Conservation (phyloP, 257 asterid species). For the Forsythia viridissima region DNA sequence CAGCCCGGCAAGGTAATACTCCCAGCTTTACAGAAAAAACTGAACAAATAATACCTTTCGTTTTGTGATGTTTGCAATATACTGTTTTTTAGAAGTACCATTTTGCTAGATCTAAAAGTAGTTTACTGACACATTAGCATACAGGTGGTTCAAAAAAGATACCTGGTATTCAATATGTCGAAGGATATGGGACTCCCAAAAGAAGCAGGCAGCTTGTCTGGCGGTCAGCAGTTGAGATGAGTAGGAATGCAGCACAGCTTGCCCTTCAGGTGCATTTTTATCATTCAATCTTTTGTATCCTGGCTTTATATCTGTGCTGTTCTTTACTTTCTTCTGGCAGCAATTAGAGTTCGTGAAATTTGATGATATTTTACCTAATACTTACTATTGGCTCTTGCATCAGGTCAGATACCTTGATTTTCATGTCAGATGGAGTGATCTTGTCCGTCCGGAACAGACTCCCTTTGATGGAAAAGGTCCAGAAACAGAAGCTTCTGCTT, state of each 20-base stretch:
- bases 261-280: conserved; percentile 69
- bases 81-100: conserved; percentile 4
- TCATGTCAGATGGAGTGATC: conserved; percentile 79
- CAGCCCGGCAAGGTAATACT: conserved; percentile 68
- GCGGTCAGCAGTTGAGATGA: conserved; percentile 84
- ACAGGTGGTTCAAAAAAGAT: conserved; percentile 70
- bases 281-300: not conserved
- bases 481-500: conserved; percentile 73
- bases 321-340: conserved; percentile 19
- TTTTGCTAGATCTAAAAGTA: conserved; percentile 6
- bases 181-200: conserved; percentile 58
- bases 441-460: conserved; percentile 64
- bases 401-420: conserved; percentile 82
- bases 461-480: conserved; percentile 63
- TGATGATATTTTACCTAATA: conserved; percentile 14
- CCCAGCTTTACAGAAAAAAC: conserved; percentile 12
- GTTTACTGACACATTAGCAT: conserved; percentile 27
- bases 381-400: conserved; percentile 26
- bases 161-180: conserved; percentile 58
- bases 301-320: not conserved
- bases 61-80: conserved; percentile 14
- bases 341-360: conserved; percentile 2
- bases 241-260: conserved; percentile 67
- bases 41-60: conserved; percentile 10
- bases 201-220: conserved; percentile 69